Evolutionary conservation across 2,329 filamentous ascomycete genomes (phyloP).

Genomic region (Penicillium freii): DNA sequence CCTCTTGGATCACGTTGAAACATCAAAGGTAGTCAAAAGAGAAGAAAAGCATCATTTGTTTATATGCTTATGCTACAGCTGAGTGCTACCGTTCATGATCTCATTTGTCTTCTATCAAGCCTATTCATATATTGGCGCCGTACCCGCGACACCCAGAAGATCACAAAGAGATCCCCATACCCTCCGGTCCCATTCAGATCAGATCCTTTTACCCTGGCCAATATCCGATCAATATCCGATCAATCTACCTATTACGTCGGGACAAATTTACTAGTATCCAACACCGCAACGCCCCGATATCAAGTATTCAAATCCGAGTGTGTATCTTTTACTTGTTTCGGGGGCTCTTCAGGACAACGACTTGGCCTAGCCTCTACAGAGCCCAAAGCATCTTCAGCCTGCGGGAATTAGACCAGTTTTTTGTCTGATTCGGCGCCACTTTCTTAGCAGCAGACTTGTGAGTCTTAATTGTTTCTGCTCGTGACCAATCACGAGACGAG

Average conservation of each 20-base stretch:
- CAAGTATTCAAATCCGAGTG: neutral
- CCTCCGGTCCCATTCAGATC: constrained; percentile 11
- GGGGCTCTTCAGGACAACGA: neutral
- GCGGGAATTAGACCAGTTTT: constrained; percentile 5
- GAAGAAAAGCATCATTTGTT: neutral
- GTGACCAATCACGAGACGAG: constrained; percentile 26
- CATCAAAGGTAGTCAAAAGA: neutral
- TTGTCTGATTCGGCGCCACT: constrained; percentile 11
- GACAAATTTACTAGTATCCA: neutral
- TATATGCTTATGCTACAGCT: neutral
- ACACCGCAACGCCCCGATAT: neutral
- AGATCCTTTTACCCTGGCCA: neutral
- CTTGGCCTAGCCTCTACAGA: constrained; percentile 1
- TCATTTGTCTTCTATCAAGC: constrained; percentile 14
- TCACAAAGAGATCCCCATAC: constrained; percentile 19
- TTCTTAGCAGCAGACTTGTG: constrained; percentile 8
- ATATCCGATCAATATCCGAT: neutral
- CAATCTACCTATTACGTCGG: neutral
- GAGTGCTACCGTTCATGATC: constrained; percentile 13
- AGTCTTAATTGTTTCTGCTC: constrained; percentile 7
- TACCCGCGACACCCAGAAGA: constrained; percentile 19
- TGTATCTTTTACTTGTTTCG: constrained; percentile 6
- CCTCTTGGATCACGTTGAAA: neutral
- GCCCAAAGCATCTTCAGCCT: constrained; percentile 5
- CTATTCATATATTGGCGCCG: constrained; percentile 14